Base-by-base conservation (phyloP, 768 basidiomycete species). In the Suillus fuscotomentosus region DNA sequence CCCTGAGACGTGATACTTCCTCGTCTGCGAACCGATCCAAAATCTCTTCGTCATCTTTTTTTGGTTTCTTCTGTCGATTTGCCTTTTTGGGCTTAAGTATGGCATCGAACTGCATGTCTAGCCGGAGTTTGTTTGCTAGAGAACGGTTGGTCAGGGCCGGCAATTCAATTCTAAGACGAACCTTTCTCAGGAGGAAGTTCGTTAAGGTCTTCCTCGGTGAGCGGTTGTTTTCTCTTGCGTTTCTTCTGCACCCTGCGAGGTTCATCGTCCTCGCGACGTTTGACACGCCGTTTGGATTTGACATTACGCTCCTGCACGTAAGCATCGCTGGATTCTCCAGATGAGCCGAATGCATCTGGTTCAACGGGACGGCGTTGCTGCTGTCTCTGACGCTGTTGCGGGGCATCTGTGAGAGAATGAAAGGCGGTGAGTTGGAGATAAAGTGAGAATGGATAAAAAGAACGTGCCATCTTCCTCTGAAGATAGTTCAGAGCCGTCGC, bases 11-110 rank as follows among this genome's bases (percentile, higher is more conserved):
- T 0, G 90, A 90, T 43, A 98, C 94, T 70, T 97, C 90, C 65
- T 93, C 93, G 70, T 99, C 96, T 43, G 94, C 93, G 68, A 90
- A 90, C 24, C 84, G 85, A 71, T 98, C 97, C 42, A 97, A 77
- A 13, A 88, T 88, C 70, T 94, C 93, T 1, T 92, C 92, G 60
- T 89, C 83, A 48, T 87, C 92, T 73, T 90, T 89, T 79, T 93
- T 94, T 68, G 87, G 84, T 68, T 86, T 83, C 70, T 84, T 86
- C 45, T 81, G 84, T 17, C 89, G 81, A 36, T 83, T 81, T 3
- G 81, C 75, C 74, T 90, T 92, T 73, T 92, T 94, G 4, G 88
- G 81, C 76, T 93, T 94, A 22, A 96, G 82, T 61, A 95, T 95
- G 20, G 89, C 90, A 65, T 97, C 94, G 64, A 99, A 86, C 70